Base-by-base conservation (phyloP, 1,284 basidiomycete genomes). In the Ceratorhiza oryzae-sativae region DNA sequence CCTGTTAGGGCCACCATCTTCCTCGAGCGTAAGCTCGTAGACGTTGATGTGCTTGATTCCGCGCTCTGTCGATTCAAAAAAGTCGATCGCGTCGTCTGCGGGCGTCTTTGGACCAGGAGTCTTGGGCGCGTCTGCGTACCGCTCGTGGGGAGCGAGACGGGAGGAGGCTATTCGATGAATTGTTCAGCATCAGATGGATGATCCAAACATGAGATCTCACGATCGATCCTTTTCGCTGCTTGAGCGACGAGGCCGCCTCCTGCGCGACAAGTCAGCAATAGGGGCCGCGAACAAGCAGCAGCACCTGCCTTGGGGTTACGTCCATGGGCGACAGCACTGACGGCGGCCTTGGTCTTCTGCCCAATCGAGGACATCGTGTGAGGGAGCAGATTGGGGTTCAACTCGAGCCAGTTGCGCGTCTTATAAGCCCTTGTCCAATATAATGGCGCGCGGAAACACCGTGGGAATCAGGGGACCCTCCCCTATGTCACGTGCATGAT, bases 31-130 rank as follows among this genome's bases (percentile, higher is more conserved):
- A 32, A 98, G 85, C 80, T 95, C 91, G 78, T 93, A 96, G 25
- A 97, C 94, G 73, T 85, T 86, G 60, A 96, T 87, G 3, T 88
- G 88, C 0, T 83, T 80, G 75, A 92, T 89, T 48, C 86, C 87
- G 15, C 77, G 80, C 68, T 83, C 78, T 20, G 83, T 82, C 2
- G 87, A 86, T 76, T 90, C 85, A 78, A 97, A 97, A 83, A 94
- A 96, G 53, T 91, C 90, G 77, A 95, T 88, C 34, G 89, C 94
- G 78, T 96, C 94, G 79, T 96, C 93, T 58, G 94, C 94, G 30
- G 94, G 94, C 1, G 94, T 96, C 83, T 89, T 93, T 39, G 91
- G 92, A 0, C 90, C 88, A 74, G 63, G 58, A 32, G 65, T 71
- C 70, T 53, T 62, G 32, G 71, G 71, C 2, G 71, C 59, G 45